Conservation (phyloP, 345 rosid species). For the Orychophragmus violaceus region DNA sequence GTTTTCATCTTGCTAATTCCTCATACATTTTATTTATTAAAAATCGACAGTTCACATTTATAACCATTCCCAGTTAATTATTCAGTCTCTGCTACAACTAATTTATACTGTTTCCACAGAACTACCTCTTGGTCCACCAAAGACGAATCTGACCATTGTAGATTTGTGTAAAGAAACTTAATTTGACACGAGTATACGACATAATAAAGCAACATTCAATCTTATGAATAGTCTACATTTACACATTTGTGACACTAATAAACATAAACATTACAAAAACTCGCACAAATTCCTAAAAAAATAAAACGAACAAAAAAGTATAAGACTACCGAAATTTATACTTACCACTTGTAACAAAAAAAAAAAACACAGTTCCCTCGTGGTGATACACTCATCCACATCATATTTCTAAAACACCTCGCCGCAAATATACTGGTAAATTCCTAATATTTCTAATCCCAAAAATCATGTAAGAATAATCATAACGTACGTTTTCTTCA, state of each 20-base stretch:
- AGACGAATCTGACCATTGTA: not conserved
- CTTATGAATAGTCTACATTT: not conserved
- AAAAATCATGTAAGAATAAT: constrained; percentile 18
- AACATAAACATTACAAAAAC: not conserved
- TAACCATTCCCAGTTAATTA: constrained; percentile 2
- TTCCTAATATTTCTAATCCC: constrained; percentile 6
- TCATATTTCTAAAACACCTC: constrained; percentile 7
- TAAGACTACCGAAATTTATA: constrained; percentile 10
- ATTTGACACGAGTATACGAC: not conserved
- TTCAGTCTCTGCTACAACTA: constrained; percentile 16
- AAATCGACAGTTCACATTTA: constrained; percentile 20
- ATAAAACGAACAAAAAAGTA: not conserved
- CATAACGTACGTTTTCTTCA: constrained; percentile 5
- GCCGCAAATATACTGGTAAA: constrained; percentile 7
- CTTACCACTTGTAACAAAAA: not conserved
- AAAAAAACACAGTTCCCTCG: not conserved
- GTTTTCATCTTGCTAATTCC: not conserved
- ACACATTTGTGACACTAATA: not conserved
- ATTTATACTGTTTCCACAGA: not conserved
- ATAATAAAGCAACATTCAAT: not conserved
- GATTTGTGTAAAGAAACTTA: not conserved
- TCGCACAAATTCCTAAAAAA: not conserved
- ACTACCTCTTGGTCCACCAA: constrained; percentile 7
- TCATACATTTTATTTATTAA: not conserved
- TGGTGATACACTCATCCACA: not conserved